Evolutionary conservation across 1,284 basidiomycete genomes (phyloP).

Genomic region (Ustilago tritici): DNA sequence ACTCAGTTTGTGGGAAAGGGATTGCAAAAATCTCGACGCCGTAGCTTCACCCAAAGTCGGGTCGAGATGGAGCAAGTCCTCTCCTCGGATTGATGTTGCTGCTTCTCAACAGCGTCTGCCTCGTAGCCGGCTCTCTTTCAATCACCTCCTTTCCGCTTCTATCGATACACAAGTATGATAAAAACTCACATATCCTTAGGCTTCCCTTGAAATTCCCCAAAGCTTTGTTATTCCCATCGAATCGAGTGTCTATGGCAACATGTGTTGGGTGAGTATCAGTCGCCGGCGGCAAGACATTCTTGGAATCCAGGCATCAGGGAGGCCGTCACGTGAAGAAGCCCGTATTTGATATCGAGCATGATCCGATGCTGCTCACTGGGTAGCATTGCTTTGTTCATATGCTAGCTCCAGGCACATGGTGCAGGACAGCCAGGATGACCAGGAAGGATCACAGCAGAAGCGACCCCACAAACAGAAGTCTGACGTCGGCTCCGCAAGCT

Average conservation of each 20-base stretch:
- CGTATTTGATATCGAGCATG: background rate
- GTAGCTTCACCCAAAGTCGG: constrained; percentile 3
- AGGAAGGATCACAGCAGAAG: background rate
- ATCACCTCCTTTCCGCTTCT: constrained; percentile 7
- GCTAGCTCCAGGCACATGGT: background rate
- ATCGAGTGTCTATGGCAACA: background rate
- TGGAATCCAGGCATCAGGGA: too few relatives aligned
- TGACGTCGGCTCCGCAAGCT: background rate
- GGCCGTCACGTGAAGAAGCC: background rate
- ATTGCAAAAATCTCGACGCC: constrained; percentile 7
- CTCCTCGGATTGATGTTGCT: background rate
- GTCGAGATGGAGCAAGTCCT: constrained; percentile 6
- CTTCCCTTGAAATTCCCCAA: background rate
- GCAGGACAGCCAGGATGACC: background rate
- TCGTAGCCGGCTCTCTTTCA: constrained; percentile 6
- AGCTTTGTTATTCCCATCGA: background rate
- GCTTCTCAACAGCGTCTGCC: constrained; percentile 1
- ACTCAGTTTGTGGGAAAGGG: background rate
- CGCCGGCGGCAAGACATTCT: background rate
- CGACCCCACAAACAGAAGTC: background rate
- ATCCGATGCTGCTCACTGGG: too few relatives aligned
- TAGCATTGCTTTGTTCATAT: too few relatives aligned
- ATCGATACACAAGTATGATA: constrained; percentile 14
- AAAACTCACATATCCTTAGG: background rate
- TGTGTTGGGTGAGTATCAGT: background rate